Base-by-base conservation (phyloP, 495 filamentous ascomycete genomes). In the Melanomma pulvis-pyrius region DNA sequence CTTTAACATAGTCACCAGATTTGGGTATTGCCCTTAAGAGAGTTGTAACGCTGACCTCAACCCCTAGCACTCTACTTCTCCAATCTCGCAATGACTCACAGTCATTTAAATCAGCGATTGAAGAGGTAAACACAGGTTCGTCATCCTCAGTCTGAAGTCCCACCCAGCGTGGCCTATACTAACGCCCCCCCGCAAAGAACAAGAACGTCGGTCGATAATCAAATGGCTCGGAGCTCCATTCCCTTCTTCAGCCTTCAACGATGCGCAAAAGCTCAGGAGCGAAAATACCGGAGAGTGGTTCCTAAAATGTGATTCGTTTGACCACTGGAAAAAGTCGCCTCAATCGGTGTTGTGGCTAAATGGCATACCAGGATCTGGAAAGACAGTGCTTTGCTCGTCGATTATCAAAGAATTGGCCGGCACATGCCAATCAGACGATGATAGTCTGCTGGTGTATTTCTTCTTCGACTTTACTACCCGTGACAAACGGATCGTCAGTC, bases 401-500 rank as follows among this genome's bases (percentile, higher is more conserved):
- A 56, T 63, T 8, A 44, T 63, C 19, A 47, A 63, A 32, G 30
- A 63, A 13, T 12, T 56, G 2, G 29, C 5, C 2, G 36, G 56
- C 7, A 4, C 28, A 2, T 30, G 30, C 51, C 5, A 13, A 7
- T 32, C n/a, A 2, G 21, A 21, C 41, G 13, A 30, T 13, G 50
- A 47, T 1, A 47, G 15, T 7, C 1, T 39, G 1, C 7, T 54
- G 11, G 3, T 41, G 17, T 56, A 55, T 49, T 54, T 46, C 47
- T 56, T 63, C 39, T 56, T 65, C 54, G 54, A 59, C 29, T 65
- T 65, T 41, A 2, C 61, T 36, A n/a, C 34, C 28, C 51, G 24
- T 47, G 52, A 58, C 13, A 57, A 32, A 57, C 24, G n/a, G 2
- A 36, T 24, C 15, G 12, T 57, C 19, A 39, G 25, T 5, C 24